A percentile compares a stretch with the other conserved stretches of the same genome.
Evolutionary conservation across 1,284 basidiomycete genomes (phyloP).

Genomic region (Irpex sp.): DNA sequence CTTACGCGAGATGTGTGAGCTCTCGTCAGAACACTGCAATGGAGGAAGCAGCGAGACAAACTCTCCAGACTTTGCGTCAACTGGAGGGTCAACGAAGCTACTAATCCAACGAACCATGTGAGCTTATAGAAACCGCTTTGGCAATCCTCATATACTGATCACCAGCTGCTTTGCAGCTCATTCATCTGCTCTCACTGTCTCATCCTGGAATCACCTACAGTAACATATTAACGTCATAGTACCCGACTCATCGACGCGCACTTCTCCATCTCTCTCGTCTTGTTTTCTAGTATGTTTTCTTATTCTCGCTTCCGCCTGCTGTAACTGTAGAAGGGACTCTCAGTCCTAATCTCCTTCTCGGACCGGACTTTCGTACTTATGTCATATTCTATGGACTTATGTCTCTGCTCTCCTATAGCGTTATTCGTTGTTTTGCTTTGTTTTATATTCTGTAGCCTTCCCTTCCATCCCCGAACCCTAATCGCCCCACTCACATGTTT

Average conservation of each 20-base stretch:
- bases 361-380: neutral
- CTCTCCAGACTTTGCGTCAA: constrained; percentile 13
- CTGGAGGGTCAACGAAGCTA: constrained; percentile 13
- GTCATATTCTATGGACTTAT: neutral
- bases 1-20: constrained; percentile 23
- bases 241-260: neutral
- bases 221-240: neutral
- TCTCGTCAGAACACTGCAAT: constrained; percentile 23
- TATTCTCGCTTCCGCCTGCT: neutral
- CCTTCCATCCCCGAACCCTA: neutral
- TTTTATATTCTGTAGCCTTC: neutral
- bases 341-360: neutral
- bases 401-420: neutral
- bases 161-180: neutral
- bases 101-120: neutral
- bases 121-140: neutral
- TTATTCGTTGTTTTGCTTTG: neutral
- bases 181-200: neutral
- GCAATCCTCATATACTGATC: neutral
- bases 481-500: neutral
- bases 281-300: neutral
- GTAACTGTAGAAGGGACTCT: neutral
- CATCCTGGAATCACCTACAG: neutral
- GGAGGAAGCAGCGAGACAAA: constrained; percentile 30
- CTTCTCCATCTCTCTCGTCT: neutral